Evolutionary conservation across 768 basidiomycete species (phyloP).

Genomic region (Hortiboletus campestris): DNA sequence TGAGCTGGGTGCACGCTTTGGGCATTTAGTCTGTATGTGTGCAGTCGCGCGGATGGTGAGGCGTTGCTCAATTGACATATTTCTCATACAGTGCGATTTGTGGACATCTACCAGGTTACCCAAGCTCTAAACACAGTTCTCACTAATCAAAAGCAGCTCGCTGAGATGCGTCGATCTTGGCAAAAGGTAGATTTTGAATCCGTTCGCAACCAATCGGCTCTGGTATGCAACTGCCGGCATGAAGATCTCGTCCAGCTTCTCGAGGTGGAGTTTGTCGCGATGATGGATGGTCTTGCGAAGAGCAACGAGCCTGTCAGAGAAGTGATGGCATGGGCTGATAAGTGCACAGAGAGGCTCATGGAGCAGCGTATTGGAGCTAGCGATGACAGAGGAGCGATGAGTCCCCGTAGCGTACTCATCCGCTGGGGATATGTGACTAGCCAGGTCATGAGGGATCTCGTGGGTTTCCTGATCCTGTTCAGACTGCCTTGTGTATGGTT

Average conservation of each 20-base stretch:
- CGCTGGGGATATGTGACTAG: constrained; percentile 93
- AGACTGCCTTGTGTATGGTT: not conserved
- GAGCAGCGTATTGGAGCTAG: constrained; percentile 56
- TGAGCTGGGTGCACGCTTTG: constrained; percentile 86
- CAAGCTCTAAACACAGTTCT: constrained; percentile 87
- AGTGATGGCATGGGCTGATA: constrained; percentile 90
- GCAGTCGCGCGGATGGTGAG: not conserved
- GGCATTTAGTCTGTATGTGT: constrained; percentile 81
- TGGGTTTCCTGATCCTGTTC: constrained; percentile 37
- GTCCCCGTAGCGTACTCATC: constrained; percentile 82
- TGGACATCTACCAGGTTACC: constrained; percentile 90
- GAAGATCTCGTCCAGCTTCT: constrained; percentile 84
- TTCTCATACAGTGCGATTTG: constrained; percentile 67
- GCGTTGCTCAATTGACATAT: constrained; percentile 3
- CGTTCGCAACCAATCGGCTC: constrained; percentile 87
- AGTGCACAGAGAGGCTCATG: constrained; percentile 84
- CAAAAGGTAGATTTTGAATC: constrained; percentile 87
- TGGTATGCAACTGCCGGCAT: constrained; percentile 91
- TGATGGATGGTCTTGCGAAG: constrained; percentile 71
- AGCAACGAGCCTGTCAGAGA: constrained; percentile 79
- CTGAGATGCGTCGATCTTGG: constrained; percentile 88
- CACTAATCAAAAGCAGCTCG: constrained; percentile 80
- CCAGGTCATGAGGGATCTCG: constrained; percentile 89
- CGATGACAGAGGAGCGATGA: constrained; percentile 80
- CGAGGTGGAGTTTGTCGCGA: constrained; percentile 78